Evolutionary conservation across 352 stramenopile genomes (phyloP).

Genomic region (Globisporangium canariense): DNA sequence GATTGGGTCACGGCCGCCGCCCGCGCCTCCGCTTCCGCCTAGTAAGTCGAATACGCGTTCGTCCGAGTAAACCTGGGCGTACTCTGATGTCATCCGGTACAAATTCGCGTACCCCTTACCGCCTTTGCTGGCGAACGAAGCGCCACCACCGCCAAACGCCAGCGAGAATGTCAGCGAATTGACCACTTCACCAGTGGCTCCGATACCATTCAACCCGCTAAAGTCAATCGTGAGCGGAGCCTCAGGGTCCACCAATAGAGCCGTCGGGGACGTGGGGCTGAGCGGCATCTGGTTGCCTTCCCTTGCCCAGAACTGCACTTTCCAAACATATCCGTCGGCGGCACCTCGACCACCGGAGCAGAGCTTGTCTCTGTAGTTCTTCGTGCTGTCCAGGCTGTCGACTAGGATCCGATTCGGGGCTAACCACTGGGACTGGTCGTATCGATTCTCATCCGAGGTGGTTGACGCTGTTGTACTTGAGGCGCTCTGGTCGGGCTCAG

Average conservation of each 20-base stretch:
- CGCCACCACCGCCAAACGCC: constrained; percentile 86
- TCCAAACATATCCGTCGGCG: constrained; percentile 87
- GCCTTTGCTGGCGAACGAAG: constrained; percentile 48
- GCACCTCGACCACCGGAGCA: constrained; percentile 80
- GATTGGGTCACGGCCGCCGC: constrained; percentile 81
- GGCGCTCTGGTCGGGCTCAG: constrained; percentile 45
- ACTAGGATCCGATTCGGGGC: constrained; percentile 36
- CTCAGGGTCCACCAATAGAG: constrained; percentile 24
- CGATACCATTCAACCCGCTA: constrained; percentile 41
- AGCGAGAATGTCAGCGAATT: constrained; percentile 87
- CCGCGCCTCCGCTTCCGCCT: constrained; percentile 89
- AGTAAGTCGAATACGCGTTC: constrained; percentile 74
- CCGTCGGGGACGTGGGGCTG: constrained; percentile 64
- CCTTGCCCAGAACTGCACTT: constrained; percentile 87
- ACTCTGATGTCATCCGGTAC: constrained; percentile 17
- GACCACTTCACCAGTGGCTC: constrained; percentile 51
- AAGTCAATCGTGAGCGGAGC: constrained; percentile 41
- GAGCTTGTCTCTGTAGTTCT: constrained; percentile 60
- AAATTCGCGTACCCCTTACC: constrained; percentile 49
- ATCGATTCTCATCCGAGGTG: constrained; percentile 26
- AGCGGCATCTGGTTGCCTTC: constrained; percentile 73
- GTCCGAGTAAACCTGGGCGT: constrained; percentile 33
- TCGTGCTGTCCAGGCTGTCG: constrained; percentile 42
- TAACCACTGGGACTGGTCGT: constrained; percentile 52
- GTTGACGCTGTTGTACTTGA: constrained; percentile 7